These are phyloP conservation scores for Anacardium occidentale DNA, from an alignment of 345 rosid genomes.

Conservation along the genomic window DNA sequence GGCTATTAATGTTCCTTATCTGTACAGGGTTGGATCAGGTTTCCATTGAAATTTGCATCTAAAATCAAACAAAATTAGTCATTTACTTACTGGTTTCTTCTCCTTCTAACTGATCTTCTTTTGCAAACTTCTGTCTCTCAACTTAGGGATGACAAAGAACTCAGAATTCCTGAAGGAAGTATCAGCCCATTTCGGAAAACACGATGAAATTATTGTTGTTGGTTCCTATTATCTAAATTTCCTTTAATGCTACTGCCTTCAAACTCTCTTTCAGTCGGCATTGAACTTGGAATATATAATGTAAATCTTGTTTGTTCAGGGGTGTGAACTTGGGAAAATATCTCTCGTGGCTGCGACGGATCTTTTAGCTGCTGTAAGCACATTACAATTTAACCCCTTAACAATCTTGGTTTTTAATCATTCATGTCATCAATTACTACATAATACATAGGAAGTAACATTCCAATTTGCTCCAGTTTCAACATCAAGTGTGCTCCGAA, in stretches of 20 bases:
- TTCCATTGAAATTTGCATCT: conserved; percentile 3
- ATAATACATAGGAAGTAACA: not conserved
- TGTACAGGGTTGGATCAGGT: conserved; percentile 88
- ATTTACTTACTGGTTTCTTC: not conserved
- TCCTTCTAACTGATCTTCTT: not conserved
- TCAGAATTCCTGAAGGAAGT: conserved; percentile 61
- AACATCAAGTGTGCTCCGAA: conserved; percentile 2
- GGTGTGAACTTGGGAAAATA: conserved; percentile 71
- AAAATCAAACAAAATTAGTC: not conserved
- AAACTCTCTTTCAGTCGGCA: not conserved
- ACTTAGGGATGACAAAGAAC: conserved; percentile 71
- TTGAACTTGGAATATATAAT: not conserved
- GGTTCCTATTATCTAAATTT: conserved; percentile 21
- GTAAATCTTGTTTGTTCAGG: conserved; percentile 38
- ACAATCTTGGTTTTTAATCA: not conserved
- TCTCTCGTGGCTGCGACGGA: conserved; percentile 82
- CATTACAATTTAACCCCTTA: not conserved
- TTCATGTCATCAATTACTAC: not conserved
- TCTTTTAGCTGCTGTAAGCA: conserved; percentile 70
- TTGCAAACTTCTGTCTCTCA: not conserved
- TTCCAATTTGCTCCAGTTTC: conserved; percentile 10
- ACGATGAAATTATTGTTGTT: conserved; percentile 82
- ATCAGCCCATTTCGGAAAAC: conserved; percentile 50
- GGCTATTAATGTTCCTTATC: conserved; percentile 79
- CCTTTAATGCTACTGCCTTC: not conserved